phyloP scores from a whole-genome alignment of 192 early-diverging fungal species.

The Jimgerdemannia lactiflua region DNA sequence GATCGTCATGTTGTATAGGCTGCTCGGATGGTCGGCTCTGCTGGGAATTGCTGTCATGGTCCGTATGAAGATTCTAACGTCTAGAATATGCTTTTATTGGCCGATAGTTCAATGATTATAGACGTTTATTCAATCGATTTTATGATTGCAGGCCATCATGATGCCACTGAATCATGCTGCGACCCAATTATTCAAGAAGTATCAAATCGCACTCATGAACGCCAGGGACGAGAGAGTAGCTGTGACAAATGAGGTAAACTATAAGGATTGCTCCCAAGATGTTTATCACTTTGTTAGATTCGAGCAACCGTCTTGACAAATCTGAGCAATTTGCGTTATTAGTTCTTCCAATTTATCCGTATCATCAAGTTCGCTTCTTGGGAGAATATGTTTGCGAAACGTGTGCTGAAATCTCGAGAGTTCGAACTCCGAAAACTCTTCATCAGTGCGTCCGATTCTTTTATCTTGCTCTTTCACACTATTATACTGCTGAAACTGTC shows the following conservation, averaged over 20 bases:
- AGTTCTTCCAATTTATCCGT: conserved; percentile 75
- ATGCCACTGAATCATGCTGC: not conserved
- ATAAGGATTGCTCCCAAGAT: too few relatives aligned
- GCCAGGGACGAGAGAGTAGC: conserved; percentile 71
- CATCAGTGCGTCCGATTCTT: conserved; percentile 28
- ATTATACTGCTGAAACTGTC: not conserved
- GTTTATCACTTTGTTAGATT: not conserved
- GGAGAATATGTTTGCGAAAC: conserved; percentile 63
- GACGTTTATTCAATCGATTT: too few relatives aligned
- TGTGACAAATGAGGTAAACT: conserved; percentile 52
- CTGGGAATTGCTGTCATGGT: conserved; percentile 69
- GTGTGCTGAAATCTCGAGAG: conserved; percentile 53
- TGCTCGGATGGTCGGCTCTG: conserved; percentile 80
- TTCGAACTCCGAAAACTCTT: conserved; percentile 41
- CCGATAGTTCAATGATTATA: too few relatives aligned
- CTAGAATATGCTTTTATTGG: not conserved
- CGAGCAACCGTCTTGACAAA: not conserved
- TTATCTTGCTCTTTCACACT: not conserved
- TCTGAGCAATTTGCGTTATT: not conserved
- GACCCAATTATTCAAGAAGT: not conserved
- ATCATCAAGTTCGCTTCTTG: conserved; percentile 90
- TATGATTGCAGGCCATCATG: not conserved
- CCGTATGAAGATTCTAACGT: conserved; percentile 7
- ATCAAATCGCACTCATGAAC: conserved; percentile 39
- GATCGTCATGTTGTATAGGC: conserved; percentile 63